Percentiles rank a stretch among this genome's conserved stretches.
Conservation (phyloP, 768 basidiomycete genomes). For the Phylloporus scabripes region DNA sequence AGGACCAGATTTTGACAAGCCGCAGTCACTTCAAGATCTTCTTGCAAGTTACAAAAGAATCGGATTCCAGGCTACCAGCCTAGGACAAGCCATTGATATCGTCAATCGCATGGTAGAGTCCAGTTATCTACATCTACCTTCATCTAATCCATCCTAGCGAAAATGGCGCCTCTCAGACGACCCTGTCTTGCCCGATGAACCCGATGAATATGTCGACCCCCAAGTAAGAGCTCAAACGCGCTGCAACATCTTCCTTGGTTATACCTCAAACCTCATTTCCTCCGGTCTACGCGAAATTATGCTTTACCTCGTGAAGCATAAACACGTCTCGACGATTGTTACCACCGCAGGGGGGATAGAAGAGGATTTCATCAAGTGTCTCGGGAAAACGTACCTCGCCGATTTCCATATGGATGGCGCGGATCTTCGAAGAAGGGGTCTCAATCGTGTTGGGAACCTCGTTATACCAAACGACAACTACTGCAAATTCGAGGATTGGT, state of each 20-base stretch:
- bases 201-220: slow-evolving; percentile 56
- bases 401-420: slow-evolving; percentile 92
- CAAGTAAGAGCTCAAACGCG: slow-evolving; percentile 63
- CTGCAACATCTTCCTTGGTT: slow-evolving; percentile 91
- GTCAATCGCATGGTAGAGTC: slow-evolving; percentile 83
- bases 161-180: slow-evolving; percentile 89
- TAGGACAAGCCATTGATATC: slow-evolving; percentile 83
- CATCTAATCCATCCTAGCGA: slow-evolving; percentile 43
- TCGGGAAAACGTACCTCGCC: slow-evolving; percentile 93
- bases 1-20: slow-evolving; percentile 83
- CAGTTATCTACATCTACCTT: neutral
- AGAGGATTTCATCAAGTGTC: slow-evolving; percentile 98
- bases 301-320: slow-evolving; percentile 87
- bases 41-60: slow-evolving; percentile 80
- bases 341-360: slow-evolving; percentile 98
- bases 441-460: slow-evolving; percentile 97
- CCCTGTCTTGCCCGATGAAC: slow-evolving; percentile 62
- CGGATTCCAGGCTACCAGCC: slow-evolving; percentile 95
- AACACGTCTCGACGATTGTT: slow-evolving; percentile 82
- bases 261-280: slow-evolving; percentile 97
- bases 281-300: slow-evolving; percentile 94
- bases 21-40: slow-evolving; percentile 60
- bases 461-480: slow-evolving; percentile 98
- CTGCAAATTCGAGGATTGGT: slow-evolving; percentile 99
- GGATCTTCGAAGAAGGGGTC: slow-evolving; percentile 77